Percentiles rank a stretch among this genome's conserved stretches.
Conservation (phyloP, 1,139 yeast species). For the Kodamaea derodonti region DNA sequence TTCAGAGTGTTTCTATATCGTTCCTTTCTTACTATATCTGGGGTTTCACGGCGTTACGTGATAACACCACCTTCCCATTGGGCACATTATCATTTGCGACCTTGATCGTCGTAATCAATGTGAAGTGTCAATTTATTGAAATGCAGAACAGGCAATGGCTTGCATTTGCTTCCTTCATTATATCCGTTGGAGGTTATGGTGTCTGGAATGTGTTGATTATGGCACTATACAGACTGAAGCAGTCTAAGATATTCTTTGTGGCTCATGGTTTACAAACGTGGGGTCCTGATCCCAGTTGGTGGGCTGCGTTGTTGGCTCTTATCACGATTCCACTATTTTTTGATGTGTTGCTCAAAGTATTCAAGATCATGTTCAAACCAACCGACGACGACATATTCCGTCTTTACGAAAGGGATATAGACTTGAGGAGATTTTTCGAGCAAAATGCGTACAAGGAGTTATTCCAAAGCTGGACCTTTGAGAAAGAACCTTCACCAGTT, state of each 20-base stretch:
- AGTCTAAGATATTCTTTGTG: slow-evolving; percentile 68
- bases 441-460: slow-evolving; percentile 67
- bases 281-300: slow-evolving; percentile 79
- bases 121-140: slow-evolving; percentile 77
- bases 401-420: slow-evolving; percentile 66
- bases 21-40: slow-evolving; percentile 64
- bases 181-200: slow-evolving; percentile 89
- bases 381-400: slow-evolving; percentile 79
- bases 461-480: slow-evolving; percentile 77
- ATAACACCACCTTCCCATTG: slow-evolving; percentile 75
- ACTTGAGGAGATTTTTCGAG: slow-evolving; percentile 68
- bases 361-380: slow-evolving; percentile 56
- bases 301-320: slow-evolving; percentile 69
- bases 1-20: slow-evolving; percentile 68
- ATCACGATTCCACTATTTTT: slow-evolving; percentile 56
- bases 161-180: slow-evolving; percentile 61
- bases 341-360: slow-evolving; percentile 61
- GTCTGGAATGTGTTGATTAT: slow-evolving; percentile 80
- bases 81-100: slow-evolving; percentile 76
- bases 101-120: slow-evolving; percentile 66
- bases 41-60: slow-evolving; percentile 64
- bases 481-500: slow-evolving; percentile 37
- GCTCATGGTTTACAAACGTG: slow-evolving; percentile 65
- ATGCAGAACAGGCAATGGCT: slow-evolving; percentile 78
- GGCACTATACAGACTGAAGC: slow-evolving; percentile 55